phyloP scores from a whole-genome alignment of 2,329 filamentous ascomycete genomes.

The Aspergillus costaricaensis region DNA sequence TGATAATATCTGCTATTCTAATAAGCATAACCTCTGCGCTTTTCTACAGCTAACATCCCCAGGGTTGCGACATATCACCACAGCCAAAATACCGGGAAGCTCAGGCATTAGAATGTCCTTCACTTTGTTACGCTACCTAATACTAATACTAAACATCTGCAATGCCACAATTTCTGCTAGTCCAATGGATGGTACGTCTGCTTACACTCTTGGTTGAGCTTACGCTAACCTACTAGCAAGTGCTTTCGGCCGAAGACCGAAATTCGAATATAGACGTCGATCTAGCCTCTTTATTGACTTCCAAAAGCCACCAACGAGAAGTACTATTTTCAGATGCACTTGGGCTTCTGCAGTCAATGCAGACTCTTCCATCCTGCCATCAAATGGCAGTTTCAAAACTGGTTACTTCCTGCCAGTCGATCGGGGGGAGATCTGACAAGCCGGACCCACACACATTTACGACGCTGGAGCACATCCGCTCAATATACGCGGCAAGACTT shows the following conservation, averaged over 20 bases:
- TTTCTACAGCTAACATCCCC: neutral
- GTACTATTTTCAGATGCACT: conserved; percentile 47
- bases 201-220: neutral
- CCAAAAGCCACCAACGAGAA: conserved; percentile 28
- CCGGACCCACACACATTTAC: conserved; percentile 28
- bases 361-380: conserved; percentile 54
- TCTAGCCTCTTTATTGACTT: conserved; percentile 30
- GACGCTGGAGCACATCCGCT: conserved; percentile 50
- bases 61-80: neutral
- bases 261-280: conserved; percentile 25
- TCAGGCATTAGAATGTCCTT: neutral
- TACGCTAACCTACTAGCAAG: conserved; percentile 5
- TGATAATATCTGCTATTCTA: neutral
- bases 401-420: conserved; percentile 55
- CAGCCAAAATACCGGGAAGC: neutral
- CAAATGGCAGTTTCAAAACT: conserved; percentile 55
- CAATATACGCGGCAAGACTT: conserved; percentile 62
- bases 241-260: conserved; percentile 9
- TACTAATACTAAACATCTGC: neutral
- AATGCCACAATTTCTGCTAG: neutral
- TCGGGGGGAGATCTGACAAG: conserved; percentile 41
- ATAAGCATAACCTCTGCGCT: no score
- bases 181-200: conserved; percentile 2
- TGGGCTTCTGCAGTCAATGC: conserved; percentile 47
- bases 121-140: neutral